These are phyloP conservation scores for Penicillium capsulatum DNA, from an alignment of 2,329 filamentous ascomycete species.

Conservation along the genomic window DNA sequence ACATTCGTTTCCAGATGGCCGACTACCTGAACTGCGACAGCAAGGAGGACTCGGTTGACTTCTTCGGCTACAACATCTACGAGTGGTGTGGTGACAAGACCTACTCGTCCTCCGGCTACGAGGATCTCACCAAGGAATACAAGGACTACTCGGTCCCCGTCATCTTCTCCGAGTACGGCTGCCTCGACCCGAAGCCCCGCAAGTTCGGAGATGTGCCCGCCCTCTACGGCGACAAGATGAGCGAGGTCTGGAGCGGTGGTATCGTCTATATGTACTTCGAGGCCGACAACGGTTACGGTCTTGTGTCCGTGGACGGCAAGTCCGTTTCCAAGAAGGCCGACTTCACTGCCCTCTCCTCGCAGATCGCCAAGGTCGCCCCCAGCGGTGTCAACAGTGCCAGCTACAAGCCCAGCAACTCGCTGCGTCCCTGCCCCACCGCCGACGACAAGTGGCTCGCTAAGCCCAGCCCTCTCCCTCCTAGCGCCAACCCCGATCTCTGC, in stretches of 20 bases:
- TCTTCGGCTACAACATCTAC: slow-evolving; percentile 99
- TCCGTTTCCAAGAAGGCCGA: slow-evolving; percentile 65
- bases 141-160: slow-evolving; percentile 82
- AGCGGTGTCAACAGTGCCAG: slow-evolving; percentile 59
- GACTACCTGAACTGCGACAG: slow-evolving; percentile 90
- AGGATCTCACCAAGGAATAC: slow-evolving; percentile 81
- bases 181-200: slow-evolving; percentile 71
- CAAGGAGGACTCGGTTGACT: slow-evolving; percentile 70
- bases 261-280: slow-evolving; percentile 99
- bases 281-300: slow-evolving; percentile 77
- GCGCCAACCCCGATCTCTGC: slow-evolving; percentile 75
- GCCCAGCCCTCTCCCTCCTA: slow-evolving; percentile 67
- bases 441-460: slow-evolving; percentile 67
- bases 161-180: slow-evolving; percentile 99
- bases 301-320: slow-evolving; percentile 59
- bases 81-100: slow-evolving; percentile 91
- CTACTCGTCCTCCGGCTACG: slow-evolving; percentile 73
- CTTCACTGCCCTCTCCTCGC: too few species aligned
- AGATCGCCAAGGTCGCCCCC: slow-evolving; percentile 62
- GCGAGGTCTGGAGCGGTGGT: slow-evolving; percentile 82
- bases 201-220: slow-evolving; percentile 79
- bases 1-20: slow-evolving; percentile 75
- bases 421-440: slow-evolving; percentile 65
- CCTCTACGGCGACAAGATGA: slow-evolving; percentile 79
- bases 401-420: too few species aligned